Percentiles rank a stretch among this genome's conserved stretches.
phyloP scores from a whole-genome alignment of 192 early-diverging fungal species.

The Funneliformis mosseae region DNA sequence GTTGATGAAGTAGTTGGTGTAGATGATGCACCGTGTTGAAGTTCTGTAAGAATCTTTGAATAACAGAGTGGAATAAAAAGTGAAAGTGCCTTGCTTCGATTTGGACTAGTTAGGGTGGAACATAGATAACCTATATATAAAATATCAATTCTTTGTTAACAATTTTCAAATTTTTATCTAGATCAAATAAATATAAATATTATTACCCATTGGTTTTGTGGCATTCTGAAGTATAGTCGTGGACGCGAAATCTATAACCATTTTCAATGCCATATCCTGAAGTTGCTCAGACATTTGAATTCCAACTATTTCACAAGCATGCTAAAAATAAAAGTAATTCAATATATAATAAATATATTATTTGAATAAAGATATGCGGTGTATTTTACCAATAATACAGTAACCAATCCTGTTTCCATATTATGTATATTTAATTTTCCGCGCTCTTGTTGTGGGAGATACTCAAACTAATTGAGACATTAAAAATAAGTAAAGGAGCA shows the following conservation, averaged over 20 bases:
- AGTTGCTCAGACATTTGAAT: slow-evolving; percentile 66
- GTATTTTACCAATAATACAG: slow-evolving; percentile 49
- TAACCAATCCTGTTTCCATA: slow-evolving; percentile 52
- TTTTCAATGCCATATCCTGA: slow-evolving; percentile 61
- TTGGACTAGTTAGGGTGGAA: slow-evolving; percentile 43
- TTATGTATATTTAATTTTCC: slow-evolving; percentile 44
- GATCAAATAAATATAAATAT: slow-evolving; percentile 17
- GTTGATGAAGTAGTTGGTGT: slow-evolving; percentile 50
- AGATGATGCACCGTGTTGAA: slow-evolving; percentile 66
- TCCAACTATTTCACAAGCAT: slow-evolving; percentile 70
- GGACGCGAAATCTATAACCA: slow-evolving; percentile 62
- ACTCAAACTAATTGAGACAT: slow-evolving; percentile 60
- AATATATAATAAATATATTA: neutral
- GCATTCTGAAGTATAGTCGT: slow-evolving; percentile 68
- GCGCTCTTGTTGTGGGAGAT: slow-evolving; percentile 68
- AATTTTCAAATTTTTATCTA: neutral
- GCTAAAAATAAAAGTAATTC: slow-evolving; percentile 39
- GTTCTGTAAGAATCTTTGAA: slow-evolving; percentile 59
- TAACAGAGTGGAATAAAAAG: slow-evolving; percentile 62
- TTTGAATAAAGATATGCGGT: neutral
- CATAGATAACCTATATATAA: slow-evolving; percentile 42
- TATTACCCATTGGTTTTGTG: slow-evolving; percentile 61
- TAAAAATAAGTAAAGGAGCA: neutral
- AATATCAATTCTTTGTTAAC: neutral
- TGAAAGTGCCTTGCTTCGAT: slow-evolving; percentile 51